phyloP scores from a whole-genome alignment of 2,329 filamentous ascomycete species.

The Pyrenochaeta sp. region DNA sequence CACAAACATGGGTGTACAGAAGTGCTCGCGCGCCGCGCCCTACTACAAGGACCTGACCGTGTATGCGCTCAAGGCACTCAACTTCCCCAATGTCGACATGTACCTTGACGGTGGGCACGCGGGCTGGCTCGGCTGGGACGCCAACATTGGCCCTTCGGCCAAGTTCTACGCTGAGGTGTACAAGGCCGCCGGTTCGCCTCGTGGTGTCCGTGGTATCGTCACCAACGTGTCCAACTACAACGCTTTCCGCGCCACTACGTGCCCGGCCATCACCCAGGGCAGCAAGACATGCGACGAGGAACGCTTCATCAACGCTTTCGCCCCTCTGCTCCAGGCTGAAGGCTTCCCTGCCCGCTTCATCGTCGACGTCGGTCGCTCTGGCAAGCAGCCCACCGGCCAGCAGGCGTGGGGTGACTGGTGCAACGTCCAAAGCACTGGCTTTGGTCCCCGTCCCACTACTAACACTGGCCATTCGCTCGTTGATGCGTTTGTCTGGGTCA shows the following conservation, averaged over 20 bases:
- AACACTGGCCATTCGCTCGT: slow-evolving; percentile 66
- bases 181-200: slow-evolving; percentile 56
- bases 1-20: slow-evolving; percentile 64
- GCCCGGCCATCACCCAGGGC: slow-evolving; percentile 55
- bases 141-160: slow-evolving; percentile 64
- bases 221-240: slow-evolving; percentile 70
- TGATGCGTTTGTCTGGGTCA: slow-evolving; percentile 76
- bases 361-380: slow-evolving; percentile 64
- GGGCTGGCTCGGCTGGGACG: slow-evolving; percentile 71
- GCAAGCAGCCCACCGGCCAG: slow-evolving; percentile 66
- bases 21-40: slow-evolving; percentile 63
- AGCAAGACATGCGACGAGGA: slow-evolving; percentile 64
- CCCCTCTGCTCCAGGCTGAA: slow-evolving; percentile 56
- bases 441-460: slow-evolving; percentile 70
- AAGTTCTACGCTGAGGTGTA: slow-evolving; percentile 59
- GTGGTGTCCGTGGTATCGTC: slow-evolving; percentile 60
- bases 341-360: slow-evolving; percentile 66
- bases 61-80: slow-evolving; percentile 65
- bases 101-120: slow-evolving; percentile 71
- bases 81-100: slow-evolving; percentile 69
- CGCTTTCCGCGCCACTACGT: slow-evolving; percentile 57
- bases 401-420: slow-evolving; percentile 72
- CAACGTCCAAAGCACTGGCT: slow-evolving; percentile 70
- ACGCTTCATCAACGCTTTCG: slow-evolving; percentile 61
- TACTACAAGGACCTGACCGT: slow-evolving; percentile 65